Evolutionary conservation across 805 yeast species (phyloP).

Genomic region (Metschnikowia henanensis): DNA sequence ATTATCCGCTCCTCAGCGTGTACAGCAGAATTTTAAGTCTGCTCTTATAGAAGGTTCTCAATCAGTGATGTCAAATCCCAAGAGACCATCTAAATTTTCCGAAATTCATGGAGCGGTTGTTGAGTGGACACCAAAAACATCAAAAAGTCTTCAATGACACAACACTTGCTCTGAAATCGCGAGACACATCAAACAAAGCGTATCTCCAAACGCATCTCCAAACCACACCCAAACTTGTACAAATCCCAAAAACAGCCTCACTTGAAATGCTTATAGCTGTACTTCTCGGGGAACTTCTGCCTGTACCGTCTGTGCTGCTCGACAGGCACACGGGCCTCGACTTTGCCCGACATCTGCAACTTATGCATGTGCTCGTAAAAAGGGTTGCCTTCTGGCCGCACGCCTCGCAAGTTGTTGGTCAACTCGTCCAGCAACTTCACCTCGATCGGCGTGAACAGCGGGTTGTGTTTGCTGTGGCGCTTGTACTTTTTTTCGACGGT

Average conservation of each 20-base stretch:
- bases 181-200: no score
- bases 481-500: constrained; percentile 28
- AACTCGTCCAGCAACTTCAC: constrained; percentile 89
- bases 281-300: constrained; percentile 83
- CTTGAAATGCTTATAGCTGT: constrained; percentile 80
- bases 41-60: no score
- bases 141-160: no score
- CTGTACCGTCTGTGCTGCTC: constrained; percentile 65
- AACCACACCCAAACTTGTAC: no score
- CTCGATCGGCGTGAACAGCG: constrained; percentile 50
- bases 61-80: no score
- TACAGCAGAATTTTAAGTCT: no score
- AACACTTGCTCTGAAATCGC: no score
- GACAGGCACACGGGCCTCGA: constrained; percentile 80
- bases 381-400: constrained; percentile 89
- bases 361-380: constrained; percentile 79
- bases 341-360: constrained; percentile 80
- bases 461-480: constrained; percentile 38
- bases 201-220: no score
- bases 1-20: no score
- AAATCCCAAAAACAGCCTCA: background rate
- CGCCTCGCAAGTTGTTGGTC: constrained; percentile 75
- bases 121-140: no score
- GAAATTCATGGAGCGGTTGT: no score
- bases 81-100: no score